A percentile compares a stretch with the other conserved stretches of the same genome.
phyloP scores from a whole-genome alignment of 345 rosid species.

The Citrus sp. region DNA sequence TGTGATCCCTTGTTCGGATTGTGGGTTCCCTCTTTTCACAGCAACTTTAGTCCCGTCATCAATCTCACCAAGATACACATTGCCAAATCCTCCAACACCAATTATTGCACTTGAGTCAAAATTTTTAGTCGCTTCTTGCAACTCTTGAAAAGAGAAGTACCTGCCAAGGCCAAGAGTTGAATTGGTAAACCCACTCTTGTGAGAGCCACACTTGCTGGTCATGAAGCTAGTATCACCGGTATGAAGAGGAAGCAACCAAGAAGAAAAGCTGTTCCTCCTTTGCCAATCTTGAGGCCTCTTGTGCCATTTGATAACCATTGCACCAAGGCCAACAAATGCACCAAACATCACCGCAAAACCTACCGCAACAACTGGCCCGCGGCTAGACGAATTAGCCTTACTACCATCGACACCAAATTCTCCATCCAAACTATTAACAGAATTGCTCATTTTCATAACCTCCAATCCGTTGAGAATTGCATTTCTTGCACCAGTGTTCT shows the following conservation, averaged over 20 bases:
- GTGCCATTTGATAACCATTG: constrained; percentile 78
- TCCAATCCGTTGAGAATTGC: constrained; percentile 77
- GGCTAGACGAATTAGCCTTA: constrained; percentile 22
- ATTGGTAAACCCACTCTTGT: constrained; percentile 48
- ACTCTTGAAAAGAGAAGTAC: constrained; percentile 57
- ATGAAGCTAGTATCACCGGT: constrained; percentile 64
- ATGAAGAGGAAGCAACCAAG: constrained; percentile 79
- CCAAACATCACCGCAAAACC: constrained; percentile 94
- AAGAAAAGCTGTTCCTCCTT: constrained; percentile 72
- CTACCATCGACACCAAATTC: constrained; percentile 69
- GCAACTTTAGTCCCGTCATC: constrained; percentile 77
- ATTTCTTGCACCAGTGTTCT: constrained; percentile 45
- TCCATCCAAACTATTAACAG: constrained; percentile 70
- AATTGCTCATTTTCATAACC: constrained; percentile 70
- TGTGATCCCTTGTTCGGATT: constrained; percentile 83
- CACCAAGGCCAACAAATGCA: constrained; percentile 77
- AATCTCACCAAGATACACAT: constrained; percentile 59
- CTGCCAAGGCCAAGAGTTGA: constrained; percentile 70
- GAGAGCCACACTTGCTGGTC: constrained; percentile 63
- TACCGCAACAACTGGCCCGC: constrained; percentile 56
- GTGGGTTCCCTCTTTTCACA: constrained; percentile 83
- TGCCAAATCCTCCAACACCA: constrained; percentile 84
- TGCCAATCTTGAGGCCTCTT: constrained; percentile 88
- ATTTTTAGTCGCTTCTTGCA: constrained; percentile 72
- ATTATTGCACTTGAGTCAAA: constrained; percentile 60